A percentile compares a stretch with the other conserved stretches of the same genome.
phyloP scores from a whole-genome alignment of 371 early-diverging fungal species.

The Capillidium rhysosporum region DNA sequence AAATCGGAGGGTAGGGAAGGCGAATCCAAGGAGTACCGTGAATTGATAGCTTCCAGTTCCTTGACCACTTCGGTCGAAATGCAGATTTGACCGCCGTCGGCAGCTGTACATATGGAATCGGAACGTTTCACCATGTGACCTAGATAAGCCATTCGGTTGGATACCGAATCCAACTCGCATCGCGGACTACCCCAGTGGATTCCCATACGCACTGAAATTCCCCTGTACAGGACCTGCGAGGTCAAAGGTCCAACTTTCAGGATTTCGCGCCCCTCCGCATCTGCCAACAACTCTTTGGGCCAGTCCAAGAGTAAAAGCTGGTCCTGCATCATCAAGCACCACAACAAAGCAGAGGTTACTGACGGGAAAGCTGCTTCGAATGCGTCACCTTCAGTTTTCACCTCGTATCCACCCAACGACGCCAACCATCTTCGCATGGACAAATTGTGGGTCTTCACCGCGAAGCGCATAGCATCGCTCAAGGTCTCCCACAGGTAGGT shows the following conservation, averaged over 20 bases:
- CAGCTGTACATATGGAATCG: slow-evolving; percentile 66
- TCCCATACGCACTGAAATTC: slow-evolving; percentile 87
- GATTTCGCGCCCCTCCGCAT: slow-evolving; percentile 58
- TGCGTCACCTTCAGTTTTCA: slow-evolving; percentile 95
- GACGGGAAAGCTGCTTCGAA: slow-evolving; percentile 89
- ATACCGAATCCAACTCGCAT: slow-evolving; percentile 76
- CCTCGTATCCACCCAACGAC: slow-evolving; percentile 83
- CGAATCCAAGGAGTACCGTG: slow-evolving; percentile 23
- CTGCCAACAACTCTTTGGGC: slow-evolving; percentile 75
- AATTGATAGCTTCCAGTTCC: slow-evolving; percentile 19
- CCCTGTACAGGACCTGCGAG: slow-evolving; percentile 49
- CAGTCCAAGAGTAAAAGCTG: slow-evolving; percentile 71
- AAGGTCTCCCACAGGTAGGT: slow-evolving; percentile 85
- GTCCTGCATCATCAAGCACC: slow-evolving; percentile 78
- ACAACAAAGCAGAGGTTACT: slow-evolving; percentile 63
- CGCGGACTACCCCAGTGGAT: slow-evolving; percentile 84
- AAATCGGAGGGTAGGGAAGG: slow-evolving; percentile 12
- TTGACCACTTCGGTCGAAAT: slow-evolving; percentile 39
- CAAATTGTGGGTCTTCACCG: slow-evolving; percentile 73
- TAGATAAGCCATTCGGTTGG: slow-evolving; percentile 90
- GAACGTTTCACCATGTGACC: slow-evolving; percentile 87
- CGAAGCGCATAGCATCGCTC: slow-evolving; percentile 59
- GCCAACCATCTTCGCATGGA: slow-evolving; percentile 70
- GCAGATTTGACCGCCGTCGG: slow-evolving; percentile 85
- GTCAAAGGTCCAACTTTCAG: slow-evolving; percentile 27